These are phyloP conservation scores for Brassica rapa DNA, from an alignment of 345 rosid genomes.

Conservation along the genomic window DNA sequence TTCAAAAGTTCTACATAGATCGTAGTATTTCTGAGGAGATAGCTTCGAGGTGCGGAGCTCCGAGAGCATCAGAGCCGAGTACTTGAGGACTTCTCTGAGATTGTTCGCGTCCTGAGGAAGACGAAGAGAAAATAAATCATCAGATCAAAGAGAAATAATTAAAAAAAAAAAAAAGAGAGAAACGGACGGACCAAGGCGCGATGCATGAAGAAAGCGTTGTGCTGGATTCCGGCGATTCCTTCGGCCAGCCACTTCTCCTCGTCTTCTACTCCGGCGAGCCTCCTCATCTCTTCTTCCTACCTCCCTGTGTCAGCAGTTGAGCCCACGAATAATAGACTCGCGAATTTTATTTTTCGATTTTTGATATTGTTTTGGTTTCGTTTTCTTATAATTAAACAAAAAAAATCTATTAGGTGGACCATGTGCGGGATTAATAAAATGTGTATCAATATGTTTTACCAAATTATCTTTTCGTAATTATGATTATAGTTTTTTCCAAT, in stretches of 20 bases:
- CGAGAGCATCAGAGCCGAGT: constrained; percentile 86
- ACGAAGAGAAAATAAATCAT: background rate
- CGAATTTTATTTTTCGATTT: background rate
- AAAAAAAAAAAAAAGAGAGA: background rate
- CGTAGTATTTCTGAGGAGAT: constrained; percentile 89
- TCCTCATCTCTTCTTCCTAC: constrained; percentile 26
- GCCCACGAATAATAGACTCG: constrained; percentile 27
- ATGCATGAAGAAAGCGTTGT: constrained; percentile 87
- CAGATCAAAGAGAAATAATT: constrained; percentile 1
- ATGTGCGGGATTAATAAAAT: too few relatives aligned
- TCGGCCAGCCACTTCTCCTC: constrained; percentile 98
- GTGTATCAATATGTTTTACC: too few relatives aligned
- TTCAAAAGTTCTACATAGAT: constrained; percentile 56
- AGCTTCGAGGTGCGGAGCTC: constrained; percentile 94
- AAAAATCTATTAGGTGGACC: too few relatives aligned
- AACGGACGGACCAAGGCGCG: constrained; percentile 79
- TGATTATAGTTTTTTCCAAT: background rate
- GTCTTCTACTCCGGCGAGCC: constrained; percentile 66
- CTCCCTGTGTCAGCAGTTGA: constrained; percentile 36
- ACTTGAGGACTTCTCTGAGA: constrained; percentile 86
- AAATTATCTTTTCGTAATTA: too few relatives aligned
- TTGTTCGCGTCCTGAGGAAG: constrained; percentile 65
- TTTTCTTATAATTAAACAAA: background rate
- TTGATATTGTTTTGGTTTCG: background rate
- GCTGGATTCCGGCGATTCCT: constrained; percentile 90